Percentiles rank a stretch among this genome's conserved stretches.
Evolutionary conservation across 1,284 basidiomycete genomes (phyloP).

Genomic region (Cystobasidiaceae sp.): DNA sequence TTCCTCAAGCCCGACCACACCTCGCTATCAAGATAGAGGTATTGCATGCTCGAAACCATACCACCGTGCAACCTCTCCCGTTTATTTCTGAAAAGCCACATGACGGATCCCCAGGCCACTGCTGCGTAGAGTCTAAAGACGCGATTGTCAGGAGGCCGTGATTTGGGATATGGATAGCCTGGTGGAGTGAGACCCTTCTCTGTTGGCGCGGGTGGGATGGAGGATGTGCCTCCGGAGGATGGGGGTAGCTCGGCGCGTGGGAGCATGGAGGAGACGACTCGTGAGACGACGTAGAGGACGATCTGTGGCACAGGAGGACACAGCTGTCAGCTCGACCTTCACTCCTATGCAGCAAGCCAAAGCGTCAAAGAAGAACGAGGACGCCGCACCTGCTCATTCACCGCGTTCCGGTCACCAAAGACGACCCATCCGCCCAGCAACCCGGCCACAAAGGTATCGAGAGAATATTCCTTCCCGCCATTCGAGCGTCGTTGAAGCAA

Average conservation of each 20-base stretch:
- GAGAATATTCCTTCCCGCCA: constrained; percentile 66
- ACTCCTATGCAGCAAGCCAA: no score
- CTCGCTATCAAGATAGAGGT: constrained; percentile 34
- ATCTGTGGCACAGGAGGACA: constrained; percentile 57
- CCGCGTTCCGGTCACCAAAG: constrained; percentile 90
- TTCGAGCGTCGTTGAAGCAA: constrained; percentile 65
- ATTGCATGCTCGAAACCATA: constrained; percentile 58
- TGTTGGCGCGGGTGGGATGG: constrained; percentile 45
- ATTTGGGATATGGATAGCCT: constrained; percentile 50
- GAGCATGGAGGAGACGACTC: constrained; percentile 79
- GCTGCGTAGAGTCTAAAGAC: constrained; percentile 87
- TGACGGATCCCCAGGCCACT: constrained; percentile 88
- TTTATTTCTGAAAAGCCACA: constrained; percentile 87
- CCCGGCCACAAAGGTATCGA: constrained; percentile 90
- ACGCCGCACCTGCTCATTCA: constrained; percentile 94
- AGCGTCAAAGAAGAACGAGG: no score
- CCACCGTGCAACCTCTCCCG: constrained; percentile 87
- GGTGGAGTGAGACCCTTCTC: constrained; percentile 48
- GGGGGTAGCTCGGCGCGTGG: constrained; percentile 55
- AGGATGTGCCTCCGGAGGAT: constrained; percentile 48
- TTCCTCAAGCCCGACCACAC: constrained; percentile 33
- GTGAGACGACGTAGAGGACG: constrained; percentile 88
- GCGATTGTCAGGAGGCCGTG: constrained; percentile 70
- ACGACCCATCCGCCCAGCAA: constrained; percentile 85
- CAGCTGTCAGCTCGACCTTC: no score